phyloP scores from a whole-genome alignment of 2,329 filamentous ascomycete genomes.

The Colletotrichum paranaense region DNA sequence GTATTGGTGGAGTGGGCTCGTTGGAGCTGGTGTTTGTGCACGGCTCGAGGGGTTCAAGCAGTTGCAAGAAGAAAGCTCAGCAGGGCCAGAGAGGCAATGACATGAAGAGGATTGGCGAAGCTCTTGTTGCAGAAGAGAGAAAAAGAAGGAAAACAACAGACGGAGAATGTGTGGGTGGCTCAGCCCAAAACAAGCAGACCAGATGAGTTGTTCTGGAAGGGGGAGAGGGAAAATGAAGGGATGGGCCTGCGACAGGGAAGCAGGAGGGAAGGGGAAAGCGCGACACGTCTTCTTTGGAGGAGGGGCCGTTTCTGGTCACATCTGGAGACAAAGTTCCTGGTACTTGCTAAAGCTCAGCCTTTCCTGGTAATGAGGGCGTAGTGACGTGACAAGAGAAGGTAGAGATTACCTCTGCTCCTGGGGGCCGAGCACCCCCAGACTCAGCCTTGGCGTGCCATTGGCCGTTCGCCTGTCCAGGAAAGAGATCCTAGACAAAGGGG shows the following conservation, averaged over 20 bases:
- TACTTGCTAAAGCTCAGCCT: neutral
- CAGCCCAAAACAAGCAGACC: slow-evolving; percentile 32
- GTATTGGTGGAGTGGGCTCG: slow-evolving; percentile 2
- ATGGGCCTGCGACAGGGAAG: slow-evolving; percentile 34
- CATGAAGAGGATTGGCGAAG: slow-evolving; percentile 10
- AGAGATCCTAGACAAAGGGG: slow-evolving; percentile 6
- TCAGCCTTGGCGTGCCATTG: slow-evolving; percentile 8
- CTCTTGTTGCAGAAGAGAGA: slow-evolving; percentile 10
- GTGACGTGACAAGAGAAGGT: neutral
- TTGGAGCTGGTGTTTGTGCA: slow-evolving; percentile 16
- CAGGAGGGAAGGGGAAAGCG: slow-evolving; percentile 28
- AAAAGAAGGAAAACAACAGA: slow-evolving; percentile 28
- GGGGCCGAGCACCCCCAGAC: slow-evolving; percentile 18
- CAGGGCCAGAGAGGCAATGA: slow-evolving; percentile 22
- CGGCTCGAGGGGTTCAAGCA: slow-evolving; percentile 28
- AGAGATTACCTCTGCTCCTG: slow-evolving; percentile 1
- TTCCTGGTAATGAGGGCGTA: neutral
- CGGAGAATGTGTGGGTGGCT: slow-evolving; percentile 35
- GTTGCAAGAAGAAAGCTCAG: slow-evolving; percentile 23
- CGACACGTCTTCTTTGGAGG: slow-evolving; percentile 27
- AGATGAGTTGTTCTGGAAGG: slow-evolving; percentile 34
- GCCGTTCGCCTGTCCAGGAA: neutral
- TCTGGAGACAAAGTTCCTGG: neutral
- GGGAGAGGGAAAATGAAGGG: slow-evolving; percentile 36
- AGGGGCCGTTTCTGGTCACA: slow-evolving; percentile 11